Percentiles rank a stretch among this genome's conserved stretches.
Evolutionary conservation across 169 alveolate species (phyloP).

Genomic region (Cryptosporidium viatorum): DNA sequence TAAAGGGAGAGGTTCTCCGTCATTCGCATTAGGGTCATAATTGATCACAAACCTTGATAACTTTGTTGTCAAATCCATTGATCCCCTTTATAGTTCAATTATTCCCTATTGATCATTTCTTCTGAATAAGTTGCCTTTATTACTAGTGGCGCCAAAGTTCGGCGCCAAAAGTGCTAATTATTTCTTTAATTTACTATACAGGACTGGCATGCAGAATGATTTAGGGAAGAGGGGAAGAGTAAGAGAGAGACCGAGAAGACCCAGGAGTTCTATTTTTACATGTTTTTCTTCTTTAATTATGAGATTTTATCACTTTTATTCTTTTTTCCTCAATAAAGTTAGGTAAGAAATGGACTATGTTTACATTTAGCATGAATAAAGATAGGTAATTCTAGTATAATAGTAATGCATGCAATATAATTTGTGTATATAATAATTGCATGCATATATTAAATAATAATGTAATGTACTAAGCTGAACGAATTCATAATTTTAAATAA

Average conservation of each 20-base stretch:
- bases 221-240: too few relatives aligned
- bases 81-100: background rate
- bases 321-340: too few relatives aligned
- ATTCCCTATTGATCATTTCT: background rate
- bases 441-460: too few relatives aligned
- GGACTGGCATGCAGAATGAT: background rate
- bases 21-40: constrained; percentile 19
- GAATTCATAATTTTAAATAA: too few relatives aligned
- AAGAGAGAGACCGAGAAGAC: background rate
- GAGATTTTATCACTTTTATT: background rate
- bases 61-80: constrained; percentile 51
- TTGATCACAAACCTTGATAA: constrained; percentile 64
- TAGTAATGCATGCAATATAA: background rate
- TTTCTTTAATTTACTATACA: background rate
- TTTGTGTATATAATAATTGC: too few relatives aligned
- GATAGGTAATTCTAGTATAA: background rate
- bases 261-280: background rate
- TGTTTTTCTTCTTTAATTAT: too few relatives aligned
- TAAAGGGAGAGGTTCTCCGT: constrained; percentile 30
- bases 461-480: too few relatives aligned
- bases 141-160: background rate
- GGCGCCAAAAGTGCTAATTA: background rate
- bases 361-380: too few relatives aligned
- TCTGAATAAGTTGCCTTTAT: background rate
- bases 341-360: background rate